Percentiles rank a stretch among this genome's conserved stretches.
phyloP scores from a whole-genome alignment of 2,329 filamentous ascomycete species.

The Raffaelea albimanens region DNA sequence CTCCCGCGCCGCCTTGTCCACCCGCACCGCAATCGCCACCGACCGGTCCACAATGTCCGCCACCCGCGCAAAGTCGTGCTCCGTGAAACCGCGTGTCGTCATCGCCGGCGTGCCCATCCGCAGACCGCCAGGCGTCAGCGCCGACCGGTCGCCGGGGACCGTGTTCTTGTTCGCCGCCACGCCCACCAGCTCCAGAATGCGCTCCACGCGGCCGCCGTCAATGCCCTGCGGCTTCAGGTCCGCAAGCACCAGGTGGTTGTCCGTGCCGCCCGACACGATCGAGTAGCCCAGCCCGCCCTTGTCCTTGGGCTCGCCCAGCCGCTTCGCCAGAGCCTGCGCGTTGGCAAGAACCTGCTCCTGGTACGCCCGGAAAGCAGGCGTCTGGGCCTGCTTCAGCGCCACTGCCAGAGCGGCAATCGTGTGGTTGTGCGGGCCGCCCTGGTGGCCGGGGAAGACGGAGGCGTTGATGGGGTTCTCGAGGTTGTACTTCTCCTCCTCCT shows the following conservation, averaged over 20 bases:
- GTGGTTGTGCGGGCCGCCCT: conserved; percentile 97
- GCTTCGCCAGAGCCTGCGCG: conserved; percentile 72
- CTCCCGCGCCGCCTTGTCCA: conserved; percentile 64
- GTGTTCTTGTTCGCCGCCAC: conserved; percentile 99
- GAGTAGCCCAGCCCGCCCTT: conserved; percentile 75
- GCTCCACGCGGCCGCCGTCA: conserved; percentile 83
- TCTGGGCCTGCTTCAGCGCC: conserved; percentile 86
- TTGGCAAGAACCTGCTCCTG: conserved; percentile 86
- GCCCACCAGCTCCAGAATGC: conserved; percentile 81
- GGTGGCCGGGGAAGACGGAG: conserved; percentile 95
- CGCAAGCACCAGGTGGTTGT: conserved; percentile 91
- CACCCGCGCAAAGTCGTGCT: conserved; percentile 79
- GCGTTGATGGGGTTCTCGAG: conserved; percentile 90
- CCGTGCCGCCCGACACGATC: conserved; percentile 87
- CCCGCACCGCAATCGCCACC: conserved; percentile 65
- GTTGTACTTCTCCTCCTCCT: conserved; percentile 78
- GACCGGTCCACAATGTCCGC: conserved; percentile 79
- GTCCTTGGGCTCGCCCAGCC: conserved; percentile 57
- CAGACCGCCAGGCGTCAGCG: conserved; percentile 84
- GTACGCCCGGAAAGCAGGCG: conserved; percentile 83
- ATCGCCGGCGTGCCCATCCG: conserved; percentile 95
- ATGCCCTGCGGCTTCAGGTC: conserved; percentile 84
- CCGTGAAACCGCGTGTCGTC: conserved; percentile 89
- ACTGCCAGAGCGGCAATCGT: conserved; percentile 94
- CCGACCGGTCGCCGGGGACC: conserved; percentile 88